A percentile compares a stretch with the other conserved stretches of the same genome.
These are phyloP conservation scores for Fusarium concolor DNA, from an alignment of 2,329 filamentous ascomycete species.

Conservation along the genomic window DNA sequence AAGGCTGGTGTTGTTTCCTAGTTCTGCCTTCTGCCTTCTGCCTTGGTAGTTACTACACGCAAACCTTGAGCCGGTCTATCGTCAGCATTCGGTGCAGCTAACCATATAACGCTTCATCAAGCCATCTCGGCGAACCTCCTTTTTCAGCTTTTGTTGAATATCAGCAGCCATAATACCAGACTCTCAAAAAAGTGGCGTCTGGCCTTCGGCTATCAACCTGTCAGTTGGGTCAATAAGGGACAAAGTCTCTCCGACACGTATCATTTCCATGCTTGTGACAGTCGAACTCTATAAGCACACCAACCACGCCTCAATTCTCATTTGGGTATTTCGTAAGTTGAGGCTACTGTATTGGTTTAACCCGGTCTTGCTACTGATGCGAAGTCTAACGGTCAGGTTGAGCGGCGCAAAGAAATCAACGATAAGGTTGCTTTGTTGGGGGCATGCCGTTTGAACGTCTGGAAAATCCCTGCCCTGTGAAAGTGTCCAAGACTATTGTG, in stretches of 20 bases:
- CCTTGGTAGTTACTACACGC: neutral
- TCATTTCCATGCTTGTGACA: neutral
- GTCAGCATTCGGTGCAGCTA: neutral
- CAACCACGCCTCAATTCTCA: slow-evolving; percentile 7
- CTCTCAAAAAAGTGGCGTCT: slow-evolving; percentile 35
- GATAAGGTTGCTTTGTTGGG: neutral
- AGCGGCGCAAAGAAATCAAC: neutral
- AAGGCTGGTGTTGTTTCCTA: neutral
- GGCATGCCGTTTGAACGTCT: neutral
- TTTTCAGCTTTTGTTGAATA: neutral
- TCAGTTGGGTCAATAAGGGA: slow-evolving; percentile 18
- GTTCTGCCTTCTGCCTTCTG: neutral
- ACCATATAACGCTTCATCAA: neutral
- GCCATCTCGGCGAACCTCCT: slow-evolving; percentile 19
- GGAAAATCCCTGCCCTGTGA: neutral
- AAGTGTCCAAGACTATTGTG: neutral
- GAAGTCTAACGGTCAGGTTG: slow-evolving; percentile 8
- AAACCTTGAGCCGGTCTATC: neutral
- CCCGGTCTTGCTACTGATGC: neutral
- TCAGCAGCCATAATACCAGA: neutral
- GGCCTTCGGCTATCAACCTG: slow-evolving; percentile 39
- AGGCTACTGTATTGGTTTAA: neutral
- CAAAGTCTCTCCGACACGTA: slow-evolving; percentile 7
- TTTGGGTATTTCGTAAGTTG: slow-evolving; percentile 5
- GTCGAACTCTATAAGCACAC: slow-evolving; percentile 28